Evolutionary conservation across 2,329 filamentous ascomycete species (phyloP), one percentile per base, ranked within the genome.

Genomic region (Aspergillus ruber): DNA sequence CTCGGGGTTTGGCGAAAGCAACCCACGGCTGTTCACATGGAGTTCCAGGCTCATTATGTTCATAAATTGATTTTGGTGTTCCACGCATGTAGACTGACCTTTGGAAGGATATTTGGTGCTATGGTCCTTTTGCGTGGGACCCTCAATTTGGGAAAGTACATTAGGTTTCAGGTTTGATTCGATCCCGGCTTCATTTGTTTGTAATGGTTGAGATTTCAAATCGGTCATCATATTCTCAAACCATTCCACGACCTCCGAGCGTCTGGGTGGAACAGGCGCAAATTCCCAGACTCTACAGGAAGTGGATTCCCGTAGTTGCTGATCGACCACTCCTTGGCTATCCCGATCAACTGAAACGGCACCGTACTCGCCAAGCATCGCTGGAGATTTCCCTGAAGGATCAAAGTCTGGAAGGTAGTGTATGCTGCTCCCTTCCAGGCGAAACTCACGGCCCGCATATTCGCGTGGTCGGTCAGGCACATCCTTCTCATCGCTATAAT

Each of bases 1-100:
- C 56, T 91, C 88, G 0, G 93, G 93, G 60, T 98, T 90, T 1
- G 93, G 90, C 2, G 89, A 80, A 7, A 96, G 76, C 43, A 81
- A 83, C 6, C 82, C 88, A 47, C 91, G 80, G 3, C 86, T 93
- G 57, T 95, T 95, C 52, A 94, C 85, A 63, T 98, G 91, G 4
- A 97, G 72, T 64, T 98, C 93, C 6, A 98, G 69, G 56, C 90
- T 94, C 88, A 98, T 90, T 15, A 86, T 89, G 56, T 88, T 95
- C 93, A 98, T 97, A 65, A 95, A 95, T 57, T 93, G 87, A 2
- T 82, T 83, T 65, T 94, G 88, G 55, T 91, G 87, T 59, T 88
- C 81, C 15, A 94, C 83, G 55, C 83, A 89, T 0, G 84, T 86
- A 1, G 84, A 84, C 55, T 83, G 81, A 51, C 79, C 77, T 61